Base-by-base conservation (phyloP, 179 eudicot genomes). In the Amaranthus tricolor region DNA sequence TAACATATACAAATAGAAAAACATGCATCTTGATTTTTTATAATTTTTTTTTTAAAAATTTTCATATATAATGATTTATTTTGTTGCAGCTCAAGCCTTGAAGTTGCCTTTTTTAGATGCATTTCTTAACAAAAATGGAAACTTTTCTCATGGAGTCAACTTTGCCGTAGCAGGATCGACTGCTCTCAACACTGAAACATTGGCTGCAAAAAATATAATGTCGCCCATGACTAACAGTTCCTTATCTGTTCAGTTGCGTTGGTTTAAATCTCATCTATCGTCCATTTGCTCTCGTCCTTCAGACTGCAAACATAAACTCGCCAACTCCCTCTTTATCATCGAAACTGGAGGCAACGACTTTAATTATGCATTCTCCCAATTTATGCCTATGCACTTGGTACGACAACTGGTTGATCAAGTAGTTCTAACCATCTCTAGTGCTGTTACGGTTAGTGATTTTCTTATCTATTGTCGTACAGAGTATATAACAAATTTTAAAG, bases 71-170 rank as follows among this genome's bases (percentile, higher is more conserved):
- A 31, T 31, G 3, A 31, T 31, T 31, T 31, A 31, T 31, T 12
- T 2, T 2, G 14, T 49, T 61, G 61, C 68, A 69, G 80, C 80
- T 1, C 55, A 63, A 52, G 63, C 15, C 58, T 71, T 77, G 19
- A 63, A 71, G 21, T 61, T 77, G 3, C 80, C 80, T 3, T 47
- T 71, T 5, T 2, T 77, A 3, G 71, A 77, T 54, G 71, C 80
- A 5, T 77, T 62, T 54, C 80, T 77, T 10, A 17, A 77, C 53
- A 48, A 71, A 45, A 71, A 56, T 0, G 80, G 71, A 5, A 71
- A 77, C 19, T 77, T 77, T n/a, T 16, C 65, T 5, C 75, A 63
- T 11, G 80, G 80, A 7, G 80, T 77, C 7, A 77, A 77, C 48
- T 77, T 77, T 13, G 76, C 72, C 5, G 80, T 77, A 0, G 76